Conservation (phyloP, 306 rosid species). For the Crotalaria pallida region DNA sequence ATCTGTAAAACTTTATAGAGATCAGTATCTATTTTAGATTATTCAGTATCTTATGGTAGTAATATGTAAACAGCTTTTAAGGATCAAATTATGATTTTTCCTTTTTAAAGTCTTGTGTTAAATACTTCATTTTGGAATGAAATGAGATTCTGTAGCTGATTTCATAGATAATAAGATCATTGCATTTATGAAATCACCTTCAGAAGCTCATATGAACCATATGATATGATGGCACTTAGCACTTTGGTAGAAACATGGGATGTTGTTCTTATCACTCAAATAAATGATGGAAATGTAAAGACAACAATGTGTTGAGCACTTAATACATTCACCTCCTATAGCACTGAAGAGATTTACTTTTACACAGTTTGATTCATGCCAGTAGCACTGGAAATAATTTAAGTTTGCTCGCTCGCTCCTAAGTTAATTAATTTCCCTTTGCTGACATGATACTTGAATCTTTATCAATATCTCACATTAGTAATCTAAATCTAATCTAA, state of each 20-base stretch:
- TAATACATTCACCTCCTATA: background rate
- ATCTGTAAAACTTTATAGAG: constrained; percentile 11
- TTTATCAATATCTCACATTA: too few relatives aligned
- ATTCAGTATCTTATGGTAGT: background rate
- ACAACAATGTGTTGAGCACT: background rate
- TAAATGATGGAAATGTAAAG: background rate
- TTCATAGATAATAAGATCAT: background rate
- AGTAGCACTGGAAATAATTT: too few relatives aligned
- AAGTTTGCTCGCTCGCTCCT: too few relatives aligned
- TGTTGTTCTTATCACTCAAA: background rate
- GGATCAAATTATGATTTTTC: background rate
- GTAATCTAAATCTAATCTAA: too few relatives aligned
- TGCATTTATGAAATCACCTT: background rate
- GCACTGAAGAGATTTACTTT: background rate
- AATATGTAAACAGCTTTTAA: constrained; percentile 6
- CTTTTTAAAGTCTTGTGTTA: background rate
- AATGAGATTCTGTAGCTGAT: background rate
- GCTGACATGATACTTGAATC: too few relatives aligned
- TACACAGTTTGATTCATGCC: background rate
- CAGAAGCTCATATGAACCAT: too few relatives aligned
- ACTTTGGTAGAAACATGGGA: background rate
- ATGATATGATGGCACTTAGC: background rate
- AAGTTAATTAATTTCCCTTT: too few relatives aligned
- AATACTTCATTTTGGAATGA: background rate
- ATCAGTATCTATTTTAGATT: constrained; percentile 13